phyloP scores from a whole-genome alignment of 495 filamentous ascomycete genomes.

The Jackrogersella minutella region DNA sequence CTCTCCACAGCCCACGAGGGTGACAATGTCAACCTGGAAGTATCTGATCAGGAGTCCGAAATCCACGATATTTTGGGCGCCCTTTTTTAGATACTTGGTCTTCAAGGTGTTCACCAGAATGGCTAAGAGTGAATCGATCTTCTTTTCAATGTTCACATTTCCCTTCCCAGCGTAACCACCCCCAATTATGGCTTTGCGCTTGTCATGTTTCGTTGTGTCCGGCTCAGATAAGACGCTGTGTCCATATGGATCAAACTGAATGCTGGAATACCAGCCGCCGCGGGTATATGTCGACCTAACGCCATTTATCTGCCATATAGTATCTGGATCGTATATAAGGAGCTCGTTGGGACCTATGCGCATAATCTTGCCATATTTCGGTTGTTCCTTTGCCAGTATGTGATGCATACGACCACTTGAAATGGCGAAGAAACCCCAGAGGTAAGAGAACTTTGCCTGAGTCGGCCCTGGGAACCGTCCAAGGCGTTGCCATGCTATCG shows the following conservation, averaged over 20 bases:
- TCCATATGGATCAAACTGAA: constrained; percentile 46
- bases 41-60: constrained; percentile 53
- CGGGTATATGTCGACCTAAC: constrained; percentile 48
- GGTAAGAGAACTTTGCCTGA: constrained; percentile 60
- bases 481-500: constrained; percentile 43
- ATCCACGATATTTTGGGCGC: constrained; percentile 47
- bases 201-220: constrained; percentile 52
- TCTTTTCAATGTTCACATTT: constrained; percentile 44
- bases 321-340: constrained; percentile 49
- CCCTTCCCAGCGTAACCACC: constrained; percentile 61
- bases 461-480: constrained; percentile 61
- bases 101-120: constrained; percentile 50
- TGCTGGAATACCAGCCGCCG: constrained; percentile 44
- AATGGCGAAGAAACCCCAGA: constrained; percentile 53
- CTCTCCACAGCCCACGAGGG: constrained; percentile 60
- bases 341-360: constrained; percentile 63
- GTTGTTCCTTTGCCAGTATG: constrained; percentile 36
- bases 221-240: constrained; percentile 51
- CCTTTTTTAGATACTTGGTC: constrained; percentile 46
- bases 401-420: constrained; percentile 24
- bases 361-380: constrained; percentile 57
- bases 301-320: constrained; percentile 45
- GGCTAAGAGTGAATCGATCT: constrained; percentile 54
- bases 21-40: constrained; percentile 62
- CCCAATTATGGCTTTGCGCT: constrained; percentile 48